These are phyloP conservation scores for Cystoisospora suis DNA, from an alignment of 169 alveolate genomes.

Conservation along the genomic window DNA sequence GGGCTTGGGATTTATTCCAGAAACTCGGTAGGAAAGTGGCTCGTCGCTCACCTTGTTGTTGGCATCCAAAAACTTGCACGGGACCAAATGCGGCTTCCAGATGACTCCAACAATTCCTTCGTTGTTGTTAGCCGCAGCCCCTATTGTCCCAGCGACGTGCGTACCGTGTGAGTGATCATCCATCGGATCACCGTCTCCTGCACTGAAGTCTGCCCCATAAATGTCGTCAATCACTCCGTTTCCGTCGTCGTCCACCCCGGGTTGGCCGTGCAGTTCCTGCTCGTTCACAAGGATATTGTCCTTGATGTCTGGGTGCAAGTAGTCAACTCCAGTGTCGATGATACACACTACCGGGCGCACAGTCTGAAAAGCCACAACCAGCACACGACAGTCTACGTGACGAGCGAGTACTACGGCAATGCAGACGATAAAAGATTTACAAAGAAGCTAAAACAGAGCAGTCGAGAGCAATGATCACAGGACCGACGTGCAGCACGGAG, in stretches of 20 bases:
- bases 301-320: slow-evolving; percentile 69
- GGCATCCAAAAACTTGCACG: slow-evolving; percentile 36
- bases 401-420: too few relatives aligned
- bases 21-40: too few relatives aligned
- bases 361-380: neutral
- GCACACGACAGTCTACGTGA: too few relatives aligned
- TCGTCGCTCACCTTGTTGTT: too few relatives aligned
- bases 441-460: too few relatives aligned
- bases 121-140: slow-evolving; percentile 75
- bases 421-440: too few relatives aligned
- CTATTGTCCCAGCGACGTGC: slow-evolving; percentile 78
- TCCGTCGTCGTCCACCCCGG: slow-evolving; percentile 77
- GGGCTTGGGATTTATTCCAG: too few relatives aligned
- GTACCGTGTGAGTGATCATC: slow-evolving; percentile 82
- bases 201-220: slow-evolving; percentile 68
- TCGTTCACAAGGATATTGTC: slow-evolving; percentile 70
- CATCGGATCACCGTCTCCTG: too few relatives aligned
- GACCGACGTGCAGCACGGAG: too few relatives aligned
- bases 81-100: slow-evolving; percentile 13
- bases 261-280: slow-evolving; percentile 71
- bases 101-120: slow-evolving; percentile 68
- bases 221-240: slow-evolving; percentile 76
- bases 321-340: slow-evolving; percentile 72
- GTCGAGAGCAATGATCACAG: too few relatives aligned
- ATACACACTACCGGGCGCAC: slow-evolving; percentile 15